Evolutionary conservation across 1,284 basidiomycete genomes (phyloP).

Genomic region (Papiliotrema flavescens): DNA sequence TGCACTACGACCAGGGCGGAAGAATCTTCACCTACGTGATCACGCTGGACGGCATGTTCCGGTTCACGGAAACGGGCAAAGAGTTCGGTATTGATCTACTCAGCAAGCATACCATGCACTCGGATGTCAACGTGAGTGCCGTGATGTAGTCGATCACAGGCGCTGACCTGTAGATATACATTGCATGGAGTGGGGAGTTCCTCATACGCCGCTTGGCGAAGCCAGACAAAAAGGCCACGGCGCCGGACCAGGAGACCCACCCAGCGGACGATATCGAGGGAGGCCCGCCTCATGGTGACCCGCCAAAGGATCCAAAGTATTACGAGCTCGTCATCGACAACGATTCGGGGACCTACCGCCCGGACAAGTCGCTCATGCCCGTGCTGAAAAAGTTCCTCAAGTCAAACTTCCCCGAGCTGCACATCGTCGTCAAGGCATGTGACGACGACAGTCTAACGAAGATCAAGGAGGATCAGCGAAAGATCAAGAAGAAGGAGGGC

Average conservation of each 20-base stretch:
- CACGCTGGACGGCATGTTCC: constrained; percentile 52
- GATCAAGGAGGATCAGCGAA: constrained; percentile 39
- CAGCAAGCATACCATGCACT: constrained; percentile 57
- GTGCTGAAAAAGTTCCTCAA: constrained; percentile 51
- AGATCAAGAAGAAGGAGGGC: constrained; percentile 32
- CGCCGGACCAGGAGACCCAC: constrained; percentile 31
- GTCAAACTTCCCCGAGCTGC: constrained; percentile 65
- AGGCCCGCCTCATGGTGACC: constrained; percentile 23
- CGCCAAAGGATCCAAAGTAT: constrained; percentile 35
- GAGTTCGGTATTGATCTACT: constrained; percentile 54
- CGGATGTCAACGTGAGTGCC: constrained; percentile 50
- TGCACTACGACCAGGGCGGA: constrained; percentile 51
- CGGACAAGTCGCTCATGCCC: constrained; percentile 50
- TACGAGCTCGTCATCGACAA: constrained; percentile 58
- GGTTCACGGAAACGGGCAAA: constrained; percentile 56
- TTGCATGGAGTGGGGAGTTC: constrained; percentile 45
- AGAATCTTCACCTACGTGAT: constrained; percentile 54
- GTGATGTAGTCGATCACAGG: background rate
- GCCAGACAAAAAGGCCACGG: constrained; percentile 29
- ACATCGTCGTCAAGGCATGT: constrained; percentile 57
- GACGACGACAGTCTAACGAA: constrained; percentile 55
- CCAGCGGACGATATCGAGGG: constrained; percentile 35
- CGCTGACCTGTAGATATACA: constrained; percentile 28
- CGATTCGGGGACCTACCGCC: constrained; percentile 56
- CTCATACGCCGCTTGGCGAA: constrained; percentile 30